Conservation (phyloP, 108 stramenopile species). For the Schizochytrium sp. region DNA sequence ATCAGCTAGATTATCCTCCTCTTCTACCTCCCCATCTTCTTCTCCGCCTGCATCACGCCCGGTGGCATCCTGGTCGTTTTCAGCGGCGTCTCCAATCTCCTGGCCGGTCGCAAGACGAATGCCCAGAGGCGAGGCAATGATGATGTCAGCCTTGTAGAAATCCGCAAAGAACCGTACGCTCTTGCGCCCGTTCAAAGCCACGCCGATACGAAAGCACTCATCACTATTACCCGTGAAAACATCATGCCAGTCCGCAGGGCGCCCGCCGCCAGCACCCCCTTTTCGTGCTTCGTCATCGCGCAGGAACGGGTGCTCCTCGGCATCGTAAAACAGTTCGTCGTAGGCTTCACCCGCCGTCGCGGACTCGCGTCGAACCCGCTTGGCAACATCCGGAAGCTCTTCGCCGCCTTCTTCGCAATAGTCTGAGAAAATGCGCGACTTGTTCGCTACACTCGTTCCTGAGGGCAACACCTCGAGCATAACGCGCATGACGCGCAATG, state of each 20-base stretch:
- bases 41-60: too few relatives aligned
- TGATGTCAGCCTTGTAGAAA: not conserved
- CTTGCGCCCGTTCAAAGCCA: not conserved
- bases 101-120: not conserved
- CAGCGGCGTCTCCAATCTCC: not conserved
- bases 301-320: not conserved
- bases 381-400: not conserved
- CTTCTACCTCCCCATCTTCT: not conserved
- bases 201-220: not conserved
- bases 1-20: not conserved
- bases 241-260: not conserved
- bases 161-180: not conserved
- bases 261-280: not conserved
- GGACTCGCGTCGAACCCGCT: not conserved
- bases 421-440: not conserved
- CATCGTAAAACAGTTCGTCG: not conserved
- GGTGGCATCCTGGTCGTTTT: not conserved
- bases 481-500: not conserved
- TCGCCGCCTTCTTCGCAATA: conserved; percentile 7
- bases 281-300: not conserved
- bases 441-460: not conserved
- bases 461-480: not conserved
- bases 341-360: not conserved
- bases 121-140: conserved; percentile 1
- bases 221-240: not conserved